Evolutionary conservation across 306 rosid genomes (phyloP).

Genomic region (Psophocarpus tetragonolobus): DNA sequence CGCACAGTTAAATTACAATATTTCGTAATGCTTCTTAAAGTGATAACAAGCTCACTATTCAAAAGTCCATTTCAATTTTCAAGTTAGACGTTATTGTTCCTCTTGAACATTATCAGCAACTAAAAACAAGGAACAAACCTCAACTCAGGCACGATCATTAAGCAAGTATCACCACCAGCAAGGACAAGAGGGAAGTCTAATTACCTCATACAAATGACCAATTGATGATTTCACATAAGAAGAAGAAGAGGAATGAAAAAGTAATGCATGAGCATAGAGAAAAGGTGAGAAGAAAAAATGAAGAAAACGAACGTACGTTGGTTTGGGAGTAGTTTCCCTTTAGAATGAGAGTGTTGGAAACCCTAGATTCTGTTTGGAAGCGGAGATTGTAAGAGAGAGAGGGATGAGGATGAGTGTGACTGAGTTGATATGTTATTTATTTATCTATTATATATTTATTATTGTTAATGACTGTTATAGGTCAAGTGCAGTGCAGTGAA

Average conservation of each 20-base stretch:
- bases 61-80: background rate
- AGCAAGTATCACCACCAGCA: background rate
- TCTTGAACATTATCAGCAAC: background rate
- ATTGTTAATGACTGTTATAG: background rate
- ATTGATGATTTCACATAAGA: background rate
- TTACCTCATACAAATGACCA: background rate
- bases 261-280: background rate
- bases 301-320: conserved; percentile 6
- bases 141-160: background rate
- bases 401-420: conserved; percentile 26
- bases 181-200: background rate
- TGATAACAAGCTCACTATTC: background rate
- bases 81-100: background rate
- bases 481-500: conserved; percentile 28
- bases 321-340: conserved; percentile 21
- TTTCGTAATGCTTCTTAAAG: background rate
- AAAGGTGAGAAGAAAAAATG: conserved; percentile 9
- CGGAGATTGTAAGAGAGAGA: conserved; percentile 16
- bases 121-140: background rate
- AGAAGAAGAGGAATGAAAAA: background rate
- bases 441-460: background rate
- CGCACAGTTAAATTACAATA: background rate
- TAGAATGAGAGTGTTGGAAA: conserved; percentile 34
- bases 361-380: conserved; percentile 54
- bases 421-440: conserved; percentile 21